Base-by-base conservation (phyloP, 495 filamentous ascomycete genomes). In the Pseudevernia furfuracea region DNA sequence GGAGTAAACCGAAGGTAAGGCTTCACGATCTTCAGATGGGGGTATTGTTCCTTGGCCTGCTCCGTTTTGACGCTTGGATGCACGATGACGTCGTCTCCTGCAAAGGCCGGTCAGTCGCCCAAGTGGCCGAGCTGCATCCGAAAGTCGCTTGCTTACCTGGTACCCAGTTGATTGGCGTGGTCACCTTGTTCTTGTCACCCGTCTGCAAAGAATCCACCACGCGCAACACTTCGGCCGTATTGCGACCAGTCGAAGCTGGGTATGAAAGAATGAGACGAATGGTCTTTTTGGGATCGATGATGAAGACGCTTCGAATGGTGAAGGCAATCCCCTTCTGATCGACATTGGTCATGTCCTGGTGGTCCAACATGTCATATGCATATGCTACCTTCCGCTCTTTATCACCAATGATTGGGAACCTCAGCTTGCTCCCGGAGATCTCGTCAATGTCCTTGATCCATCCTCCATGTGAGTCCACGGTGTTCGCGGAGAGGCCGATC, bases 281-380 rank as follows among this genome's bases (percentile, higher is more conserved):
- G 70, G 87, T 92, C 86, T 97, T 97, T 84, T 88, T 96, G 62
- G 94, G 95, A 82, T 97, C 94, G 76, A 98, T 95, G 81, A 97
- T 82, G 84, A 97, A 98, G 77, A 97, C 95, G 68, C 91, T 96
- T 73, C 94, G 92, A 82, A 98, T 97, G 74, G 94, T 97, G 80
- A 97, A 96, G 63, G 94, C 92, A 71, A 96, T 91, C 67, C 91
- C 94, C 86, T 97, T 97, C 72, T 85, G 79, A 76, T 95, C 91
- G 61, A 96, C 92, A 80, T 97, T 97, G 71, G 87, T 88, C 64
- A 81, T 80, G 71, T 91, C 87, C 70, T 90, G 85, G 75, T 89
- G 81, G 71, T 98, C 94, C 68, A 98, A 82, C 94, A 97, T 98
- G 81, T 98, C 94, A 75, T 96, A 98, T 65, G 84, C 77, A 74